phyloP scores from a whole-genome alignment of 179 eudicot species.

The Silene vulgaris region DNA sequence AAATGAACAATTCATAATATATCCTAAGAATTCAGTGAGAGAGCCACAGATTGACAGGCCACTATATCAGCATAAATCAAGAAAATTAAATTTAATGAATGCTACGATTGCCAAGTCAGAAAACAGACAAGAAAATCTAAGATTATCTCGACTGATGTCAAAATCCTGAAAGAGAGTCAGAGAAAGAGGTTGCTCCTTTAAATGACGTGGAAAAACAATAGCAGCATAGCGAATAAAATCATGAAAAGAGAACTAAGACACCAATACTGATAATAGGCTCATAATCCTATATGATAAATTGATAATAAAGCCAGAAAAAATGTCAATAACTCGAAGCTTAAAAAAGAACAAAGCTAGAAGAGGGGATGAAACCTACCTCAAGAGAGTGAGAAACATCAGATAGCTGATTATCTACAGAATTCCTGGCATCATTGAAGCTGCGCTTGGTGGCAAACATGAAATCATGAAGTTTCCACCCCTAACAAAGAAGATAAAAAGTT shows the following conservation, averaged over 20 bases:
- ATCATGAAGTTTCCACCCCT: slow-evolving; percentile 92
- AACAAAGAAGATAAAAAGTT: slow-evolving; percentile 24
- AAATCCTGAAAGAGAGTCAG: background rate
- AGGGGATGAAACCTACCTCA: slow-evolving; percentile 38
- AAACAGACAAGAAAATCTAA: background rate
- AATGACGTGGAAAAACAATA: background rate
- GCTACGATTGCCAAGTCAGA: background rate
- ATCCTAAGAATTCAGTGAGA: slow-evolving; percentile 8
- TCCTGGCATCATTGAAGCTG: slow-evolving; percentile 62
- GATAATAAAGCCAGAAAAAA: too few species aligned
- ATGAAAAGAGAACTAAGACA: background rate
- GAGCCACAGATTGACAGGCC: background rate
- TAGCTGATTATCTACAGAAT: slow-evolving; percentile 54
- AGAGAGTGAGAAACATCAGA: slow-evolving; percentile 60
- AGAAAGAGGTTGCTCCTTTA: background rate
- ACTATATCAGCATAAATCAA: background rate
- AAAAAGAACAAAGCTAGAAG: slow-evolving; percentile 13
- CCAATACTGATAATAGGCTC: background rate
- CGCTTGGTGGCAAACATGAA: slow-evolving; percentile 85
- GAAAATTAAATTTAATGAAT: background rate
- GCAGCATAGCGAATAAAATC: background rate
- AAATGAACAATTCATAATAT: background rate
- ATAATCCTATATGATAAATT: background rate
- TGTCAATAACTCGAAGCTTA: background rate
- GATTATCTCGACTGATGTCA: background rate